A percentile compares a stretch with the other conserved stretches of the same genome.
Evolutionary conservation across 179 eudicot species (phyloP).

Genomic region (Patellifolia procumbens): DNA sequence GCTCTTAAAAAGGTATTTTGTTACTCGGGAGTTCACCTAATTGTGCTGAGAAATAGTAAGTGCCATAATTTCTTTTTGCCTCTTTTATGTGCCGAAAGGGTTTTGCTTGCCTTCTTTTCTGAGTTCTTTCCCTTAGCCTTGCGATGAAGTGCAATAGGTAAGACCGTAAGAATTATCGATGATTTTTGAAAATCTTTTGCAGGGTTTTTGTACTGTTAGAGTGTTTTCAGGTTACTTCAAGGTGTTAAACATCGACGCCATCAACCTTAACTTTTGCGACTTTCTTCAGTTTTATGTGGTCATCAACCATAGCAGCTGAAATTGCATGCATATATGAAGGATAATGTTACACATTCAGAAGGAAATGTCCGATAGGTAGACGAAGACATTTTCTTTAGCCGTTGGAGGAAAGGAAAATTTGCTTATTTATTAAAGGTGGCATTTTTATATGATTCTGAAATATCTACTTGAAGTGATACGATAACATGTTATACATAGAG

Average conservation of each 20-base stretch:
- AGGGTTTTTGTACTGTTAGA: not conserved
- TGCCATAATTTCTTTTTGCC: not conserved
- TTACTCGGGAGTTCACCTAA: not conserved
- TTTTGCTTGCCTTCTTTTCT: not conserved
- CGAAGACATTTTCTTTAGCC: too few relatives aligned
- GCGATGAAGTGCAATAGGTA: not conserved
- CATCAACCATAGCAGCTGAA: too few relatives aligned
- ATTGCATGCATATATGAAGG: too few relatives aligned
- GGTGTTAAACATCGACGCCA: not conserved
- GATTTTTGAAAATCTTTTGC: too few relatives aligned
- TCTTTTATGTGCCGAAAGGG: not conserved
- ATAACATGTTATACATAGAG: too few relatives aligned
- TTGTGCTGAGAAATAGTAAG: constrained; percentile 5
- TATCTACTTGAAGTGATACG: too few relatives aligned
- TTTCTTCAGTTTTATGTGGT: not conserved
- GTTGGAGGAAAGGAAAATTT: too few relatives aligned
- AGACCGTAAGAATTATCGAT: not conserved
- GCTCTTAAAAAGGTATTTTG: not conserved
- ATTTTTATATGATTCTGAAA: too few relatives aligned
- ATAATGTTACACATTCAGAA: too few relatives aligned
- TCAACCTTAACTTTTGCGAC: not conserved
- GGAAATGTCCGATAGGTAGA: too few relatives aligned
- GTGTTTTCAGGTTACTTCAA: not conserved
- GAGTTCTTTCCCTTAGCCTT: too few relatives aligned
- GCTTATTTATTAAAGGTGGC: too few relatives aligned